These are phyloP conservation scores for Yamadazyma taylorii DNA, from an alignment of 1,139 yeast species.

Conservation along the genomic window DNA sequence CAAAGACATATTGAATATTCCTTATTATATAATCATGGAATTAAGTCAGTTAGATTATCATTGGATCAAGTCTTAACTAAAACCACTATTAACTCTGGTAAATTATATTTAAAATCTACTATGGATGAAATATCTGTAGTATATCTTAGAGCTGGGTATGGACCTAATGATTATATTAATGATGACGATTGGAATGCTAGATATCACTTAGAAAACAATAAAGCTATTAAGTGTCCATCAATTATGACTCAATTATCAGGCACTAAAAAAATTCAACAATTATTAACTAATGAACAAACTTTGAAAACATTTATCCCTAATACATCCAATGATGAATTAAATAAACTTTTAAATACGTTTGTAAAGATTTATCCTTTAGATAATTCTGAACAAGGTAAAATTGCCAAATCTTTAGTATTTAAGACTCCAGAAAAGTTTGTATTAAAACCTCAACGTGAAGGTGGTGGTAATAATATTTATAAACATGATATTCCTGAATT, in stretches of 20 bases:
- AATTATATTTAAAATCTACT: constrained; percentile 51
- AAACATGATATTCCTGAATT: constrained; percentile 79
- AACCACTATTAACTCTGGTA: constrained; percentile 42
- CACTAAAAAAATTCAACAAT: constrained; percentile 88
- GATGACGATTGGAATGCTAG: constrained; percentile 75
- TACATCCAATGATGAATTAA: constrained; percentile 23
- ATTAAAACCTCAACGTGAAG: constrained; percentile 96
- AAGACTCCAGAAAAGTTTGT: constrained; percentile 71
- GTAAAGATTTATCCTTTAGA: constrained; percentile 88
- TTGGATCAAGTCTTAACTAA: constrained; percentile 55
- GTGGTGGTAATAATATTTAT: constrained; percentile 91
- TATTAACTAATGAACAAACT: constrained; percentile 58
- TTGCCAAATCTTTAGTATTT: constrained; percentile 68
- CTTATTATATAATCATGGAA: constrained; percentile 53
- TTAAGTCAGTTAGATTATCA: constrained; percentile 65
- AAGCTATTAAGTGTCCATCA: constrained; percentile 90
- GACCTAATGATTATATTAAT: constrained; percentile 69
- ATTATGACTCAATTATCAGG: constrained; percentile 88
- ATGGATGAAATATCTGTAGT: constrained; percentile 81
- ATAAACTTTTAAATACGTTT: constrained; percentile 58
- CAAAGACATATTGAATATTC: constrained; percentile 82
- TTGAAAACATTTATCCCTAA: constrained; percentile 49
- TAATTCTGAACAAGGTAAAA: constrained; percentile 57
- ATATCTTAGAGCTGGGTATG: constrained; percentile 86
- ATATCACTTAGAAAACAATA: constrained; percentile 63